Conservation (phyloP, 345 rosid genomes). For the Balakata baccata region DNA sequence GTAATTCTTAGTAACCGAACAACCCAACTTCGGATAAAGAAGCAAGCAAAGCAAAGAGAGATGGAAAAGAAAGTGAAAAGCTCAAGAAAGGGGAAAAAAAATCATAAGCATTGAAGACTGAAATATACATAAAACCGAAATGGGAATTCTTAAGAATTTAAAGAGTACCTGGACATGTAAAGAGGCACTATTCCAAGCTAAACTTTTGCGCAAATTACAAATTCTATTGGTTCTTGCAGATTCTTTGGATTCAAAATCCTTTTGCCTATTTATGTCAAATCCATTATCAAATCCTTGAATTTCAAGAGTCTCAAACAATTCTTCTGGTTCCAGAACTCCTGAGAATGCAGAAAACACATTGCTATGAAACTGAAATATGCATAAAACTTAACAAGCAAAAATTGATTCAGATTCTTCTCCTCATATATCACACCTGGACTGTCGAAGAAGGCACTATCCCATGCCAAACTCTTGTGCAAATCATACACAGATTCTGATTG, state of each 20-base stretch:
- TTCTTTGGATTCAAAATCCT: conserved; percentile 15
- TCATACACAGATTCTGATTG: conserved; percentile 18
- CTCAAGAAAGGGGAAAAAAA: too few species aligned
- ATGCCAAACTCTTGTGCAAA: conserved; percentile 63
- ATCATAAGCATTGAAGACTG: too few species aligned
- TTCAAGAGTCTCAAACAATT: conserved; percentile 45
- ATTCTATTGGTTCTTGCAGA: conserved; percentile 19
- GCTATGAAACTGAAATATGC: background rate
- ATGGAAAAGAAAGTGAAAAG: too few species aligned
- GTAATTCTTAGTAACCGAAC: too few species aligned
- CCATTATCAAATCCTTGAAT: conserved; percentile 23
- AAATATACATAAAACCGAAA: background rate
- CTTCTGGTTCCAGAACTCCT: conserved; percentile 68
- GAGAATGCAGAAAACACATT: background rate
- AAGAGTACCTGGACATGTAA: conserved; percentile 39
- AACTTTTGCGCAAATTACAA: conserved; percentile 34
- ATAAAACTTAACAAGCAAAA: background rate
- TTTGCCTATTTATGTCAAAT: background rate
- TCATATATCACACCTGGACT: conserved; percentile 43
- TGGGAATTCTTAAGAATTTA: background rate
- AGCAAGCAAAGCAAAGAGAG: too few species aligned
- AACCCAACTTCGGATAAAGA: too few species aligned
- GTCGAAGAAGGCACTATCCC: conserved; percentile 69
- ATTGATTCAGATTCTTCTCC: background rate
- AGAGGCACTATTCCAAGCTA: conserved; percentile 54